phyloP scores from a whole-genome alignment of 2,329 filamentous ascomycete species.

The Pseudocercospora ulei region DNA sequence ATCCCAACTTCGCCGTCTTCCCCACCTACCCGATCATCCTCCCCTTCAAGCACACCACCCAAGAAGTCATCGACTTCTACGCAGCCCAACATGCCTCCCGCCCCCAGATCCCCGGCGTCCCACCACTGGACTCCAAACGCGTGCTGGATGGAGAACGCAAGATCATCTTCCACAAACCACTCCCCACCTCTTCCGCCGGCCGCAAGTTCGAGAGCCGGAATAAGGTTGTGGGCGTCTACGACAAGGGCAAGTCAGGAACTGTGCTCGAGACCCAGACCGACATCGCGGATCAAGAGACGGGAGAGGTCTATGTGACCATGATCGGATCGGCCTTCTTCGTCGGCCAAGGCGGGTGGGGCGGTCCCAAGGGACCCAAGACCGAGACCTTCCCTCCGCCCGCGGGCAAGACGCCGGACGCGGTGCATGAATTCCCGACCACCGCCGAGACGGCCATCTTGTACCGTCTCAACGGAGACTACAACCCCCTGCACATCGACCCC shows the following conservation, averaged over 20 bases:
- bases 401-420: constrained; percentile 59
- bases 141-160: constrained; percentile 77
- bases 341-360: constrained; percentile 73
- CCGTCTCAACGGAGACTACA: constrained; percentile 84
- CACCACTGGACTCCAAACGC: constrained; percentile 62
- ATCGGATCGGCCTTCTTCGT: constrained; percentile 68
- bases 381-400: constrained; percentile 68
- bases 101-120: constrained; percentile 60
- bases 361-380: constrained; percentile 73
- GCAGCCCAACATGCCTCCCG: constrained; percentile 44
- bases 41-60: constrained; percentile 66
- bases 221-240: constrained; percentile 76
- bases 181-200: constrained; percentile 62
- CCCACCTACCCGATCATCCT: constrained; percentile 80
- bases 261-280: constrained; percentile 71
- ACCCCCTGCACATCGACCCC: constrained; percentile 79
- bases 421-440: constrained; percentile 60
- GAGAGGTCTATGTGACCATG: constrained; percentile 61
- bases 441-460: constrained; percentile 66
- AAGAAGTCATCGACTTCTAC: constrained; percentile 67
- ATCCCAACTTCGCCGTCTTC: constrained; percentile 78
- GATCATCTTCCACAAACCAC: constrained; percentile 58
- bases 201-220: constrained; percentile 64
- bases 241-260: constrained; percentile 68
- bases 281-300: constrained; percentile 59